phyloP scores from a whole-genome alignment of 129 eudicot genomes.

The Deinandra increscens region DNA sequence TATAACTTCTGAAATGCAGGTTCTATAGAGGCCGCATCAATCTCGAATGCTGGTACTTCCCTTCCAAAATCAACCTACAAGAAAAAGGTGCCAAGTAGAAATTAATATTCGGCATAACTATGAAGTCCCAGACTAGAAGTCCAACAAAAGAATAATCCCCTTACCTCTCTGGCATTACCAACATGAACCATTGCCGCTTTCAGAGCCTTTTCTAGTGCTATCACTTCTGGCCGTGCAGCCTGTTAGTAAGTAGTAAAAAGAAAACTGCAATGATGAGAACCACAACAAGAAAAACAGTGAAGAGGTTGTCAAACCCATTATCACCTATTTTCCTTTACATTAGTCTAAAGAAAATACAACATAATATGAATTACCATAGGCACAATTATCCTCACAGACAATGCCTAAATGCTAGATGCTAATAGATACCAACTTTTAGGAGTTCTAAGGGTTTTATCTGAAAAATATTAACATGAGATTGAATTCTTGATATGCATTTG shows the following conservation, averaged over 20 bases:
- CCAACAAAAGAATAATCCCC: neutral
- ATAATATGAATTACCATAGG: neutral
- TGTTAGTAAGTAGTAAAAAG: slow-evolving; percentile 22
- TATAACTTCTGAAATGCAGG: slow-evolving; percentile 75
- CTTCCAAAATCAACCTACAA: slow-evolving; percentile 80
- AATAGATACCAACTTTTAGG: neutral
- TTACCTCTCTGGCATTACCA: slow-evolving; percentile 83
- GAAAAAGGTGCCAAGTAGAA: slow-evolving; percentile 15
- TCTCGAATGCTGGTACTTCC: slow-evolving; percentile 73
- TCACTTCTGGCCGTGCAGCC: slow-evolving; percentile 75
- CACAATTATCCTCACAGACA: slow-evolving; percentile 8
- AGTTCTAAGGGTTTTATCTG: too few species aligned
- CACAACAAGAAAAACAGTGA: too few species aligned
- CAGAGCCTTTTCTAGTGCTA: slow-evolving; percentile 66
- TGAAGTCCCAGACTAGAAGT: neutral
- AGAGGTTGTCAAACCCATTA: too few species aligned
- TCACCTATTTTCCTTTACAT: neutral
- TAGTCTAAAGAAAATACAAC: neutral
- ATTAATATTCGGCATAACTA: slow-evolving; percentile 8
- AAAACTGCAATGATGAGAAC: neutral
- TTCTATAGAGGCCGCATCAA: slow-evolving; percentile 71
- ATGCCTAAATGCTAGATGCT: slow-evolving; percentile 1
- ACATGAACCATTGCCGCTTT: slow-evolving; percentile 58
- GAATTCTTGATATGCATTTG: too few species aligned
- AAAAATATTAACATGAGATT: too few species aligned